Evolutionary conservation across 805 yeast genomes (phyloP).

Genomic region (Diddensiella caesifluorescens): DNA sequence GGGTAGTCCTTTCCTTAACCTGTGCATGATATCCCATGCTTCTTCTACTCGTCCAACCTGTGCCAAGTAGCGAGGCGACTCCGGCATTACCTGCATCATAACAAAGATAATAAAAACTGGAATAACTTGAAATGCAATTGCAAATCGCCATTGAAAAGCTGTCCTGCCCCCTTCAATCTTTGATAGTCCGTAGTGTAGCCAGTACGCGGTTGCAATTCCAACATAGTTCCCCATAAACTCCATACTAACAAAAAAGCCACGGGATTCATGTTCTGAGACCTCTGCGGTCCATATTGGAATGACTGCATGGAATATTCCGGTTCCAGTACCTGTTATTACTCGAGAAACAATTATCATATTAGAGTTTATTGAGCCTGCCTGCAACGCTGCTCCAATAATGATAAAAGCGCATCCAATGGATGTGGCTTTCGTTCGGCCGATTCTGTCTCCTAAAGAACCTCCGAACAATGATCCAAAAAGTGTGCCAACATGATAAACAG

Average conservation of each 20-base stretch:
- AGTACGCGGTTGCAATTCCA: slow-evolving; percentile 31
- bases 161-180: slow-evolving; percentile 41
- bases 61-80: slow-evolving; percentile 11
- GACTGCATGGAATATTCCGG: slow-evolving; percentile 29
- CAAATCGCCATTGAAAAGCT: slow-evolving; percentile 40
- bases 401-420: slow-evolving; percentile 51
- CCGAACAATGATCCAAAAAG: slow-evolving; percentile 53
- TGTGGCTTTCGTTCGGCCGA: slow-evolving; percentile 56
- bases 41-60: slow-evolving; percentile 5
- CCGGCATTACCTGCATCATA: slow-evolving; percentile 43
- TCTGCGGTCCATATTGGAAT: slow-evolving; percentile 74
- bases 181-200: slow-evolving; percentile 20
- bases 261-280: slow-evolving; percentile 67
- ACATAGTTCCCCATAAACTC: slow-evolving; percentile 24
- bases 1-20: slow-evolving; percentile 3
- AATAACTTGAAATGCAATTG: slow-evolving; percentile 29
- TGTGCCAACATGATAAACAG: slow-evolving; percentile 32
- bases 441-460: slow-evolving; percentile 48
- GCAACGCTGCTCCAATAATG: slow-evolving; percentile 61
- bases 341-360: slow-evolving; percentile 66
- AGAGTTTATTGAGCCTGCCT: slow-evolving; percentile 55
- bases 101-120: slow-evolving; percentile 39
- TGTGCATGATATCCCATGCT: slow-evolving; percentile 8
- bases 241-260: slow-evolving; percentile 47
- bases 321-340: slow-evolving; percentile 37